phyloP scores from a whole-genome alignment of 2,329 filamentous ascomycete genomes.

The Beauveria sp. region DNA sequence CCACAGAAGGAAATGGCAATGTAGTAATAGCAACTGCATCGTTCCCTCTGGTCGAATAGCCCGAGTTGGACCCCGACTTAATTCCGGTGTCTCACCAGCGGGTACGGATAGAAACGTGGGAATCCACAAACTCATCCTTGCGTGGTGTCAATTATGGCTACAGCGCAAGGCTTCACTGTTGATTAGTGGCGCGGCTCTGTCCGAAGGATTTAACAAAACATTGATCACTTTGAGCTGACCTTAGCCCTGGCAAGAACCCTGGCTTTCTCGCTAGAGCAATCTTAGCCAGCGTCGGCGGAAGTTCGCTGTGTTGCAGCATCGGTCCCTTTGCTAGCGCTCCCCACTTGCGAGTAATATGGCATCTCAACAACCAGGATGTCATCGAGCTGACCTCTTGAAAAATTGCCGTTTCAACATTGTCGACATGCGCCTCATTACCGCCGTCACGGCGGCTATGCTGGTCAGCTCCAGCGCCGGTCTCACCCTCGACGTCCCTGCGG shows the following conservation, averaged over 20 bases:
- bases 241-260: neutral
- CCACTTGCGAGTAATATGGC: conserved; percentile 6
- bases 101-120: neutral
- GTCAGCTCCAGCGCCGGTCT: neutral
- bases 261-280: neutral
- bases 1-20: no score
- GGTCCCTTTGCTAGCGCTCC: conserved; percentile 5
- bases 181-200: neutral
- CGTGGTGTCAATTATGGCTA: no score
- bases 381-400: neutral
- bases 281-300: neutral
- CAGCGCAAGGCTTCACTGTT: neutral
- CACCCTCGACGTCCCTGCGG: neutral
- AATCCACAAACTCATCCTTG: neutral
- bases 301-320: neutral
- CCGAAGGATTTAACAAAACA: no score
- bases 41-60: no score
- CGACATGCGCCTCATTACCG: neutral
- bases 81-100: neutral
- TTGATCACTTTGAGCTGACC: no score
- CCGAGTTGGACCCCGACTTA: neutral
- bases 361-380: neutral
- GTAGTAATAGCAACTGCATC: no score
- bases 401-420: neutral
- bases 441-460: neutral